phyloP scores from a whole-genome alignment of 192 early-diverging fungal genomes.

The Podila epicladia region DNA sequence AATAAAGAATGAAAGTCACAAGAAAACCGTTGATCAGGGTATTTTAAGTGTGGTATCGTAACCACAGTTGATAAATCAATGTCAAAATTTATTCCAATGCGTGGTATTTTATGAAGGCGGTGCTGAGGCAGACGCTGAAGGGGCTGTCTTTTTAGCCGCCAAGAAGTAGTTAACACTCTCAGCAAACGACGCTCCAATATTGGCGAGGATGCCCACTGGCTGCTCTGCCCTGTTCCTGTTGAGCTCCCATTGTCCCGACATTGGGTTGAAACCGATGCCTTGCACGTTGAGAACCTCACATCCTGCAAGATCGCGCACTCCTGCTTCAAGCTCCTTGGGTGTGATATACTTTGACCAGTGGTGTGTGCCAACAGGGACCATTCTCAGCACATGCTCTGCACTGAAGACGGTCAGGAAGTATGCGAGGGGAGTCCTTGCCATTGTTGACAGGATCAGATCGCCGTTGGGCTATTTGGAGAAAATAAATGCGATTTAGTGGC shows the following conservation, averaged over 20 bases:
- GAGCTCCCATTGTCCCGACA: constrained; percentile 57
- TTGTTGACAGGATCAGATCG: constrained; percentile 90
- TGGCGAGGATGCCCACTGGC: constrained; percentile 15
- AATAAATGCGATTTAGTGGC: constrained; percentile 4
- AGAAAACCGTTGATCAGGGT: too few species aligned
- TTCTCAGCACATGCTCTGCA: constrained; percentile 82
- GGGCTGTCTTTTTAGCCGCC: constrained; percentile 34
- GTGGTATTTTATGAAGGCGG: not conserved
- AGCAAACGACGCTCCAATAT: constrained; percentile 23
- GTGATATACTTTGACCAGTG: constrained; percentile 85
- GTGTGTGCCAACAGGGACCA: constrained; percentile 89
- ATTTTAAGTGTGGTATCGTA: too few species aligned
- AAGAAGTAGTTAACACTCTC: constrained; percentile 60
- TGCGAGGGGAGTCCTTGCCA: constrained; percentile 83
- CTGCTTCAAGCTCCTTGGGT: constrained; percentile 74
- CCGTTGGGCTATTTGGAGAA: constrained; percentile 58
- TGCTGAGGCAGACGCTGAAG: not conserved
- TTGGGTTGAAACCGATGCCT: constrained; percentile 66
- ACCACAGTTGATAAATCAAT: too few species aligned
- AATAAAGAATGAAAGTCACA: too few species aligned
- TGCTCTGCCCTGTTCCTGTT: constrained; percentile 22
- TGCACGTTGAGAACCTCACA: constrained; percentile 60
- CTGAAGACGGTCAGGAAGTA: constrained; percentile 81
- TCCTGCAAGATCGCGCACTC: constrained; percentile 55
- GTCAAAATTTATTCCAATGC: too few species aligned